Evolutionary conservation across 768 basidiomycete species (phyloP).

Genomic region (Suillus occidentalis): DNA sequence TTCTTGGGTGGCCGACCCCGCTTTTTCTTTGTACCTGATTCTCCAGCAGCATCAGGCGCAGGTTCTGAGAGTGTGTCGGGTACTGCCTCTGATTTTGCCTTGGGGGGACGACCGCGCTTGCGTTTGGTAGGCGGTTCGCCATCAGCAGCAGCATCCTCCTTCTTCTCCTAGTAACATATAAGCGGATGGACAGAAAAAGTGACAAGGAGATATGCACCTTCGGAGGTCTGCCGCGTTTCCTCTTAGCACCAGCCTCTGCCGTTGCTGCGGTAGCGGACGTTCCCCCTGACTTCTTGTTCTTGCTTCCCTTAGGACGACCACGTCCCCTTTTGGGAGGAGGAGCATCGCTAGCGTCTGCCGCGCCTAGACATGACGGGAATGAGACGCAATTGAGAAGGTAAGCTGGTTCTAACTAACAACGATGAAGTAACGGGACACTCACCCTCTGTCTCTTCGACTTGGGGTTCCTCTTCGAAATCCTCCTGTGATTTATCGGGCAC

Average conservation of each 20-base stretch:
- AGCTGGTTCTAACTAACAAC: constrained; percentile 14
- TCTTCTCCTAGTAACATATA: constrained; percentile 32
- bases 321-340: constrained; percentile 70
- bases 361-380: constrained; percentile 33
- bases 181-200: constrained; percentile 15
- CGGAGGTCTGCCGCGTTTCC: constrained; percentile 51
- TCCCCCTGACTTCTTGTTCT: constrained; percentile 57
- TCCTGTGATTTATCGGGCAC: constrained; percentile 55
- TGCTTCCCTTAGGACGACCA: constrained; percentile 89
- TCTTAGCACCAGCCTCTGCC: constrained; percentile 34
- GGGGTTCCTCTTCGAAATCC: constrained; percentile 52
- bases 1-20: constrained; percentile 68
- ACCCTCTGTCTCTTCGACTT: constrained; percentile 32
- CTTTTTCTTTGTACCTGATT: constrained; percentile 63
- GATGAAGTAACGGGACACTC: constrained; percentile 18
- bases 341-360: constrained; percentile 38
- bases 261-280: constrained; percentile 30
- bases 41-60: constrained; percentile 38
- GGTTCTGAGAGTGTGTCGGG: constrained; percentile 34
- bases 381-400: constrained; percentile 19
- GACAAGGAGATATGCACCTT: constrained; percentile 39
- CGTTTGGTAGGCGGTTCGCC: constrained; percentile 60
- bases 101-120: constrained; percentile 75
- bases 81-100: constrained; percentile 51
- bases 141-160: constrained; percentile 42